phyloP scores from a whole-genome alignment of 345 rosid genomes.

The Psidium friedrichsthalianum region DNA sequence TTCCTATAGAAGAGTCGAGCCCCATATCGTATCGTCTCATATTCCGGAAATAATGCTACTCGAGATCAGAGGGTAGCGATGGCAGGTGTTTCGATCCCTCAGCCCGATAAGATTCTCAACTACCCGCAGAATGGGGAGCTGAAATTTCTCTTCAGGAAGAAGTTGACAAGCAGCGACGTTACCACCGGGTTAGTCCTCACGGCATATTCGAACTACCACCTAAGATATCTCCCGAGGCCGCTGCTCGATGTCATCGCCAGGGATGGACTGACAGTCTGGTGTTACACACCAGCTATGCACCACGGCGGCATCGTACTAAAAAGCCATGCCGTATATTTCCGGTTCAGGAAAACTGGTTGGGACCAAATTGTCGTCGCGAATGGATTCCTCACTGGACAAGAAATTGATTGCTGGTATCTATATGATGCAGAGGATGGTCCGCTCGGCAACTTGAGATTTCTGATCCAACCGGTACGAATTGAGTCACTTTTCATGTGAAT shows the following conservation, averaged over 20 bases:
- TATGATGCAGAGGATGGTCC: not conserved
- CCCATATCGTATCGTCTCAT: accelerated
- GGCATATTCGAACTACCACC: too few relatives aligned
- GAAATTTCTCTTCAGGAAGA: too few relatives aligned
- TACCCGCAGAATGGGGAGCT: too few relatives aligned
- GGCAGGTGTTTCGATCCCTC: too few relatives aligned
- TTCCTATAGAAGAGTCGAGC: too few relatives aligned
- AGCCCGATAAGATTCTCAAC: too few relatives aligned
- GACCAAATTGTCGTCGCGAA: not conserved
- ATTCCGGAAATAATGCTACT: not conserved
- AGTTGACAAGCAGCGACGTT: too few relatives aligned
- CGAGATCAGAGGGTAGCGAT: too few relatives aligned
- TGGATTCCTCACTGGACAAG: not conserved
- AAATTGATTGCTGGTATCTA: not conserved
- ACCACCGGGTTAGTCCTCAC: too few relatives aligned
- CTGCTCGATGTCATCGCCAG: too few relatives aligned
- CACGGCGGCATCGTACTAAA: not conserved
- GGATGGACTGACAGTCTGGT: not conserved
- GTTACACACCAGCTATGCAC: not conserved
- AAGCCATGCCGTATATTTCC: not conserved
- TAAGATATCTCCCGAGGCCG: too few relatives aligned
- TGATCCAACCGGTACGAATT: not conserved
- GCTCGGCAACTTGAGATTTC: not conserved
- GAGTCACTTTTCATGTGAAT: not conserved
- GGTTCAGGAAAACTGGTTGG: not conserved